A percentile compares a stretch with the other conserved stretches of the same genome.
Conservation (phyloP, 2,329 filamentous ascomycete genomes). For the Alternaria angustiovoidea region DNA sequence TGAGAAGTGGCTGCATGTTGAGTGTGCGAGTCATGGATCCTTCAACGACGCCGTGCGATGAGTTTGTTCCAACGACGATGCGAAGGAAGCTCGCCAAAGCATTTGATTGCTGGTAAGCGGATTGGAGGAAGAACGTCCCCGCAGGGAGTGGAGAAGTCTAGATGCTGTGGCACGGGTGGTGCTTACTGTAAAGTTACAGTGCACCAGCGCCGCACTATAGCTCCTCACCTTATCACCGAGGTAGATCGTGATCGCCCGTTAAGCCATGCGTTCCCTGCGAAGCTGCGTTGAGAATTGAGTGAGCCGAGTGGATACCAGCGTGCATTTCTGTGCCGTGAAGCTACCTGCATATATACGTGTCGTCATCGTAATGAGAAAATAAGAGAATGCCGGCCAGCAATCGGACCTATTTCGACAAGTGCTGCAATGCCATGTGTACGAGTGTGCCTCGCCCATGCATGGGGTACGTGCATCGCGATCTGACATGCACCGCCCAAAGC, state of each 20-base stretch:
- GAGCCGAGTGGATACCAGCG: slow-evolving; percentile 23
- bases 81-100: slow-evolving; percentile 10
- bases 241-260: slow-evolving; percentile 21
- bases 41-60: background rate
- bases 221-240: slow-evolving; percentile 24
- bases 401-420: slow-evolving; percentile 23
- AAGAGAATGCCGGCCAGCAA: slow-evolving; percentile 13
- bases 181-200: slow-evolving; percentile 5
- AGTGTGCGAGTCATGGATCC: slow-evolving; percentile 5
- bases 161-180: slow-evolving; percentile 13
- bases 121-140: slow-evolving; percentile 31
- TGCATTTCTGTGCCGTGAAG: slow-evolving; percentile 27
- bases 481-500: slow-evolving; percentile 16
- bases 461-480: slow-evolving; percentile 10
- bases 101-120: slow-evolving; percentile 13
- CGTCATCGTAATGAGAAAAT: slow-evolving; percentile 29
- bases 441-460: slow-evolving; percentile 29
- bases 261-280: slow-evolving; percentile 10
- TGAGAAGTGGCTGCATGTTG: slow-evolving; percentile 25
- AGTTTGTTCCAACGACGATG: slow-evolving; percentile 6
- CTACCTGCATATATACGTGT: slow-evolving; percentile 37
- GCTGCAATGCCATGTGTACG: slow-evolving; percentile 34
- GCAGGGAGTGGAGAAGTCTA: slow-evolving; percentile 11
- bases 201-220: slow-evolving; percentile 4
- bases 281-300: slow-evolving; percentile 8